Conservation (phyloP, 163 green algal genomes). For the Chlorella variabilis region DNA sequence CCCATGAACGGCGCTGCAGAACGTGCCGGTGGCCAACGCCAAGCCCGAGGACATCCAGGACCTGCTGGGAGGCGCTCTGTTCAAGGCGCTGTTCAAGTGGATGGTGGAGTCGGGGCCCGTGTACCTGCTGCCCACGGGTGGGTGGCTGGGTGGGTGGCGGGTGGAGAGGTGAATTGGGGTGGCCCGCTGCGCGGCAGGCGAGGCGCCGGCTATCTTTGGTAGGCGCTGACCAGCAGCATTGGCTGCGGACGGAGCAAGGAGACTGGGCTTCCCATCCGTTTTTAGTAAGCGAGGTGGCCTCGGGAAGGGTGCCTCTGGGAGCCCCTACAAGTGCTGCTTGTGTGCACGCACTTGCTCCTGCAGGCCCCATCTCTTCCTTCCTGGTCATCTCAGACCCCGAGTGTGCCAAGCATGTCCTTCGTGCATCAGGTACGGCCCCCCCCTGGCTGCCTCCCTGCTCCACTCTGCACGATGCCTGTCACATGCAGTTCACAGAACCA, state of each 20-base stretch:
- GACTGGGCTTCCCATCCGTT: too few relatives aligned
- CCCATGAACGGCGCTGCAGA: conserved; percentile 70
- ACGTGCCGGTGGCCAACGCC: conserved; percentile 94
- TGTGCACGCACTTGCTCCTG: too few relatives aligned
- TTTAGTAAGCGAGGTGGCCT: too few relatives aligned
- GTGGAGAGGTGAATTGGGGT: background rate
- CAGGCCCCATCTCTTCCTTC: conserved; percentile 87
- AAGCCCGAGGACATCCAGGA: conserved; percentile 97
- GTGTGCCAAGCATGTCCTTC: conserved; percentile 95
- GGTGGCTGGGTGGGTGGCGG: background rate
- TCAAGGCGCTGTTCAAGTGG: conserved; percentile 94
- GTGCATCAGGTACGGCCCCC: conserved; percentile 33
- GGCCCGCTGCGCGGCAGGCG: too few relatives aligned
- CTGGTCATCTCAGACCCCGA: conserved; percentile 92
- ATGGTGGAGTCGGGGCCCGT: conserved; percentile 91
- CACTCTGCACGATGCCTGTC: too few relatives aligned
- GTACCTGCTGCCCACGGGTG: conserved; percentile 93
- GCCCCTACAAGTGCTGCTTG: too few relatives aligned
- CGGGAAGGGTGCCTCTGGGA: too few relatives aligned
- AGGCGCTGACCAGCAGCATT: too few relatives aligned
- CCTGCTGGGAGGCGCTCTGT: conserved; percentile 94
- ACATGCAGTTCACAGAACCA: too few relatives aligned
- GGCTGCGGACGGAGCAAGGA: too few relatives aligned
- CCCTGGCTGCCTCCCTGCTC: too few relatives aligned
- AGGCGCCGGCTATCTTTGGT: too few relatives aligned